Evolutionary conservation across 441 rosid species (phyloP).

Genomic region (Pelargonium australe): DNA sequence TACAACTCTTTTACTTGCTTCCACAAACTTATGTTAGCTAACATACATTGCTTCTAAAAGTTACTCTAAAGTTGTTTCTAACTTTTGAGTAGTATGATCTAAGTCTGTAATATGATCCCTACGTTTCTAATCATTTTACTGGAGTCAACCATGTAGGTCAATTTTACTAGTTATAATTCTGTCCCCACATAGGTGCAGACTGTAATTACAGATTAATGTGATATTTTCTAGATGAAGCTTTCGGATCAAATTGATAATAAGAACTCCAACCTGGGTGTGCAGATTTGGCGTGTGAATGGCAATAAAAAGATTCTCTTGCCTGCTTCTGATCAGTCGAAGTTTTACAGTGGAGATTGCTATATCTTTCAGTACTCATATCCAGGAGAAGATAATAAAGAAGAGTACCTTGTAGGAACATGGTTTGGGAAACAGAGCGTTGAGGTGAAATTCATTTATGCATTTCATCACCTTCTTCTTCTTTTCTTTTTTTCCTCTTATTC

Average conservation of each 20-base stretch:
- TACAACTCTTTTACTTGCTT: too few relatives aligned
- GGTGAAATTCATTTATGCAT: constrained; percentile 36
- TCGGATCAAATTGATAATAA: background rate
- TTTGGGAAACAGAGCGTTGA: constrained; percentile 76
- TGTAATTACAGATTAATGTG: background rate
- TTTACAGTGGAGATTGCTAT: constrained; percentile 96
- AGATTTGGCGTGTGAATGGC: constrained; percentile 91
- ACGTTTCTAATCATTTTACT: background rate
- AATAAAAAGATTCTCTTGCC: constrained; percentile 72
- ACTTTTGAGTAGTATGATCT: too few relatives aligned
- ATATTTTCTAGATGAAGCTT: constrained; percentile 15
- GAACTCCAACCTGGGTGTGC: constrained; percentile 13
- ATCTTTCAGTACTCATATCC: constrained; percentile 76
- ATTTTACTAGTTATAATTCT: background rate
- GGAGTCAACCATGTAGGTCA: background rate
- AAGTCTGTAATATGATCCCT: background rate
- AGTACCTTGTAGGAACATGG: constrained; percentile 82
- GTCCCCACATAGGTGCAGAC: background rate
- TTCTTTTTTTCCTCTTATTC: background rate
- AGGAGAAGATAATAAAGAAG: constrained; percentile 93
- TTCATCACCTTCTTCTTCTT: background rate
- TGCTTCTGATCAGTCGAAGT: constrained; percentile 82
- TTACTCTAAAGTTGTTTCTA: too few relatives aligned
- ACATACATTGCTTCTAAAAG: background rate
- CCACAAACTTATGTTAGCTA: background rate